Percentiles rank a stretch among this genome's conserved stretches.
These are phyloP conservation scores for Pichia kluyveri DNA, from an alignment of 805 yeast genomes.

Conservation along the genomic window DNA sequence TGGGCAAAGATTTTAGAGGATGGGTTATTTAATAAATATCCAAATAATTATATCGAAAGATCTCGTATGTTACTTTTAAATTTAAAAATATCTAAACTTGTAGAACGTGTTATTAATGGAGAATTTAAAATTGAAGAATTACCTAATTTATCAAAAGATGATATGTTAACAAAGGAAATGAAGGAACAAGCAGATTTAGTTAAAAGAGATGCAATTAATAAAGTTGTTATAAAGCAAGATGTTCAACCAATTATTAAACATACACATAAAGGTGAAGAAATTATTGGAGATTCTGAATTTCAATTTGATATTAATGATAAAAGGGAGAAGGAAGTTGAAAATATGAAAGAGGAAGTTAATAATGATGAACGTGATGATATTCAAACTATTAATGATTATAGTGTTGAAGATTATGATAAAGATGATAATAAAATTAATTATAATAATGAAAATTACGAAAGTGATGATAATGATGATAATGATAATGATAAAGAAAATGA, in stretches of 20 bases:
- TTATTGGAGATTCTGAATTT: conserved; percentile 47
- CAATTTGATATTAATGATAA: conserved; percentile 20
- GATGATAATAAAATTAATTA: too few relatives aligned
- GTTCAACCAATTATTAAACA: conserved; percentile 48
- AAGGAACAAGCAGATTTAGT: conserved; percentile 63
- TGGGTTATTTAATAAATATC: conserved; percentile 21
- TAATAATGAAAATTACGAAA: too few relatives aligned
- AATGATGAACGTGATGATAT: conserved; percentile 2
- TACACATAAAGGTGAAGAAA: conserved; percentile 84
- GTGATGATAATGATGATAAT: not conserved
- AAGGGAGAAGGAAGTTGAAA: conserved; percentile 18
- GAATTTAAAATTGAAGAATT: conserved; percentile 47
- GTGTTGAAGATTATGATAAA: too few relatives aligned
- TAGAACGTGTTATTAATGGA: conserved; percentile 47
- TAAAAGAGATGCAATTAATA: conserved; percentile 56
- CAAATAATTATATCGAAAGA: conserved; percentile 50
- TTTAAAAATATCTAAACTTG: conserved; percentile 47
- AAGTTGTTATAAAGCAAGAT: conserved; percentile 48
- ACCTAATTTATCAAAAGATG: conserved; percentile 60
- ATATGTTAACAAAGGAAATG: conserved; percentile 65
- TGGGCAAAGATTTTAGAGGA: conserved; percentile 48
- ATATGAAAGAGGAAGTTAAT: conserved; percentile 11
- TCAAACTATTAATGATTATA: too few relatives aligned
- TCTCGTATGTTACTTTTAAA: conserved; percentile 59
- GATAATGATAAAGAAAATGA: conserved; percentile 6